Conservation (phyloP, 108 stramenopile species). For the Chaetoceros muelleri region DNA sequence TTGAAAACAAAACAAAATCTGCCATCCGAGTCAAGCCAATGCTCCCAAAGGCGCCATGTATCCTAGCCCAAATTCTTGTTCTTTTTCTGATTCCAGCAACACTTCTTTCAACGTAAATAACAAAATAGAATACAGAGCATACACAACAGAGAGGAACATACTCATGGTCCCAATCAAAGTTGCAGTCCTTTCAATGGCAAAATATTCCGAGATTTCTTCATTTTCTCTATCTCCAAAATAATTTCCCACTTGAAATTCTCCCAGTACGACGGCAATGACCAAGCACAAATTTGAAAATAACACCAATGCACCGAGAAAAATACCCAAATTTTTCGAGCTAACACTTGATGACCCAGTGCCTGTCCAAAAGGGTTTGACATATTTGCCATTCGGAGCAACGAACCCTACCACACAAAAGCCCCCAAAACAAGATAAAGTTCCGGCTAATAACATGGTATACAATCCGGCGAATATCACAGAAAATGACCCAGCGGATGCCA, state of each 20-base stretch:
- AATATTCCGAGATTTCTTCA: slow-evolving; percentile 28
- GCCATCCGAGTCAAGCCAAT: too few relatives aligned
- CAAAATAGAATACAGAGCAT: slow-evolving; percentile 59
- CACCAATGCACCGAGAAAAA: slow-evolving; percentile 69
- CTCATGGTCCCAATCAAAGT: slow-evolving; percentile 65
- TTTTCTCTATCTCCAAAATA: slow-evolving; percentile 16
- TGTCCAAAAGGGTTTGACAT: slow-evolving; percentile 71
- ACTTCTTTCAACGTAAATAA: slow-evolving; percentile 17
- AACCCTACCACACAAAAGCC: slow-evolving; percentile 72
- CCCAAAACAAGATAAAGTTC: slow-evolving; percentile 57
- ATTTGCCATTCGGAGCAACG: slow-evolving; percentile 64
- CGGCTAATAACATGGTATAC: slow-evolving; percentile 51
- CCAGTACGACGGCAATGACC: slow-evolving; percentile 71
- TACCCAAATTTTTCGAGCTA: slow-evolving; percentile 43
- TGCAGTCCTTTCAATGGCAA: slow-evolving; percentile 71
- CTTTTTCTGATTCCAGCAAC: neutral
- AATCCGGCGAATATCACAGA: slow-evolving; percentile 61
- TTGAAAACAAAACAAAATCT: too few relatives aligned
- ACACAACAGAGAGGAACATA: slow-evolving; percentile 60
- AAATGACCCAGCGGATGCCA: slow-evolving; percentile 37
- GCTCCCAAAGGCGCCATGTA: too few relatives aligned
- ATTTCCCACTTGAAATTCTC: slow-evolving; percentile 69
- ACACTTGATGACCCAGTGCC: slow-evolving; percentile 15
- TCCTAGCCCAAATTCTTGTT: neutral
- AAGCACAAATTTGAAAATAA: slow-evolving; percentile 73